Evolutionary conservation across 2,329 filamentous ascomycete species (phyloP).

Genomic region (Pyrenophora tritici-repentis): DNA sequence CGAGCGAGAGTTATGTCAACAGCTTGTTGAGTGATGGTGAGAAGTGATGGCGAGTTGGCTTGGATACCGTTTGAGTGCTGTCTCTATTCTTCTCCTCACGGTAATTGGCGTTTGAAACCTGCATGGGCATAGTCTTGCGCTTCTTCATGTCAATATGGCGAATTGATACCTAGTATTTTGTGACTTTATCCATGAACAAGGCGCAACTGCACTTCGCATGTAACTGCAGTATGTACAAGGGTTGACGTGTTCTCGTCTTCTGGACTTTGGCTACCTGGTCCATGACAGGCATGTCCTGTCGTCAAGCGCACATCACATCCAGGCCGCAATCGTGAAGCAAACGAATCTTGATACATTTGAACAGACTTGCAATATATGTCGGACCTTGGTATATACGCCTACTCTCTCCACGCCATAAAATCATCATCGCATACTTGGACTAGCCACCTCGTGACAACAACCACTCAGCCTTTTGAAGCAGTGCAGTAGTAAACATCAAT

Average conservation of each 20-base stretch:
- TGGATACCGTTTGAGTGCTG: conserved; percentile 4
- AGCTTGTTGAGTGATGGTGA: conserved; percentile 1
- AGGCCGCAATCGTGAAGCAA: too few relatives aligned
- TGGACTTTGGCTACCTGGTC: too few relatives aligned
- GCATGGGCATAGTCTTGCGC: conserved; percentile 9
- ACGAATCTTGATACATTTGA: neutral
- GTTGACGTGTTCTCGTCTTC: too few relatives aligned
- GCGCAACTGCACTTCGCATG: too few relatives aligned
- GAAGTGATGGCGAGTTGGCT: conserved; percentile 4
- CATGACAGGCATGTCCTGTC: too few relatives aligned
- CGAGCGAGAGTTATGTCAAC: conserved; percentile 5
- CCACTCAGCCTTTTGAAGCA: neutral
- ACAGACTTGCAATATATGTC: neutral
- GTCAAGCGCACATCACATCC: too few relatives aligned
- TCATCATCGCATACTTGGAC: neutral
- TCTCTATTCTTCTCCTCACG: conserved; percentile 7
- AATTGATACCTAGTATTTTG: conserved; percentile 11
- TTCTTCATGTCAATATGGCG: conserved; percentile 6
- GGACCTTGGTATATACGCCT: conserved; percentile 7
- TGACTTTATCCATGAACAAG: too few relatives aligned
- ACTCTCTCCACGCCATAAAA: neutral
- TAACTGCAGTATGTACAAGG: neutral
- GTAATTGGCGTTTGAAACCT: conserved; percentile 14
- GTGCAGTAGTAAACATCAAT: neutral
- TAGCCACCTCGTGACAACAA: neutral